Base-by-base conservation (phyloP, 345 rosid genomes). In the Schrenkiella parvula region DNA sequence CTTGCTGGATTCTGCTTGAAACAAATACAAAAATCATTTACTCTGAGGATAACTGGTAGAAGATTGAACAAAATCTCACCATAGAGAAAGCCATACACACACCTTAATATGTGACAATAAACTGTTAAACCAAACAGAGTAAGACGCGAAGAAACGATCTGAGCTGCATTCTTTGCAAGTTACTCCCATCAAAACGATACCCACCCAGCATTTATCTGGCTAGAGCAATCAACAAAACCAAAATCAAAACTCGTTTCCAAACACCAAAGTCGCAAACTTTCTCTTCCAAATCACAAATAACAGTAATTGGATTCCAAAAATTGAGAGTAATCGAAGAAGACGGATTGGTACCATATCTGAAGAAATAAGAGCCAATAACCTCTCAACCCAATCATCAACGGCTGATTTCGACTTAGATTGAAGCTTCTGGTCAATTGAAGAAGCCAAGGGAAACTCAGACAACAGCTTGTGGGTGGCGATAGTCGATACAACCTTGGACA, bases 191-290 rank as follows among this genome's bases (percentile, higher is more conserved):
- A 95, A 81, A 78, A 83, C 79, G 42, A 89, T 83, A 64, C 96
- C 98, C 11, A 82, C 87, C 90, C 91, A 85, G 60, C 95, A 86
- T 77, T 85, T 88, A 84, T 89, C 91, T 84, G 93, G 87, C 98
- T 93, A 78, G 1, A 84, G 68, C 22, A 37, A 70, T 28, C 18
- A 78, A 53, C 1, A 51, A 28, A 28, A 37, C 11, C 8, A n/a
- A 3, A 1, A 25, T n/a, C 47, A 29, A 28, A 46, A 0, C 42
- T 5, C 18, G 6, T 25, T 13, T 10, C 15, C 15, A 9, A 34
- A 19, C 42, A 72, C 37, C 29, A 22, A 61, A 44, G 51, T 23
- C 38, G 13, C 64, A 0, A 59, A 11, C 50, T 43, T 67, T 66
- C 5, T 28, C 38, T 26, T 39, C 38, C 47, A 59, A 22, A 15